Evolutionary conservation across 129 eudicot genomes (phyloP), one percentile per base, ranked within the genome.

Genomic region (Glebionis coronaria): DNA sequence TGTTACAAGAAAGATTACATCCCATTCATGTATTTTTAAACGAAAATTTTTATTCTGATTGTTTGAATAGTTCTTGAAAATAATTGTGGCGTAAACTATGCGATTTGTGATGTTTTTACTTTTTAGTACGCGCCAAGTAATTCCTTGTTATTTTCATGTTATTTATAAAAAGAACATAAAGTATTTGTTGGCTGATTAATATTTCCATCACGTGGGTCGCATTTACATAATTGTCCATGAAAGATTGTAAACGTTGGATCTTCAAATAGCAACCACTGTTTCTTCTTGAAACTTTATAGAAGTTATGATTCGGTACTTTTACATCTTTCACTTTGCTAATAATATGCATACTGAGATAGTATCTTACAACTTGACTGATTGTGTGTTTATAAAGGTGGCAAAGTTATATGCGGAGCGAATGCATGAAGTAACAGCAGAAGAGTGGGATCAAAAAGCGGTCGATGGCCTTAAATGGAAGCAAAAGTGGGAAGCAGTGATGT

Each of bases 401-500:
- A 84, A 82, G 13, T 90, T 76, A 51, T 87, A 95, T 68, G 87
- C 85, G 15, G 95, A 82, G 56, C 76, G 85, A 60, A 44, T 90
- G 83, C 97, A 90, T 83, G 62, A 68, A 71, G 84, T 88, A n/a
- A 70, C 87, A 69, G 88, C 82, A 4, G 89, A 84, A 75, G 92
- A 87, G 69, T 79, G 83, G 85, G 68, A 63, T 59, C 69, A 50
- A 57, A 88, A 84, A 55, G 59, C 50, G 11, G 59, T 56, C 18
- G 76, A 66, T 23, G 84, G 70, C 51, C 44, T 58, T 49, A 76
- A 86, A 67, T 81, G 90, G 88, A 79, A 82, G 21, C 82, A 66
- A 68, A 73, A 65, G 40, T 90, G 97, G 97, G 82, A 86, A 63
- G 73, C 73, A 20, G 91, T 83, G 44, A 71, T 90, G 65, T 64